Conservation (phyloP, 495 filamentous ascomycete genomes). For the Pseudoneurospora amorphoporcata region DNA sequence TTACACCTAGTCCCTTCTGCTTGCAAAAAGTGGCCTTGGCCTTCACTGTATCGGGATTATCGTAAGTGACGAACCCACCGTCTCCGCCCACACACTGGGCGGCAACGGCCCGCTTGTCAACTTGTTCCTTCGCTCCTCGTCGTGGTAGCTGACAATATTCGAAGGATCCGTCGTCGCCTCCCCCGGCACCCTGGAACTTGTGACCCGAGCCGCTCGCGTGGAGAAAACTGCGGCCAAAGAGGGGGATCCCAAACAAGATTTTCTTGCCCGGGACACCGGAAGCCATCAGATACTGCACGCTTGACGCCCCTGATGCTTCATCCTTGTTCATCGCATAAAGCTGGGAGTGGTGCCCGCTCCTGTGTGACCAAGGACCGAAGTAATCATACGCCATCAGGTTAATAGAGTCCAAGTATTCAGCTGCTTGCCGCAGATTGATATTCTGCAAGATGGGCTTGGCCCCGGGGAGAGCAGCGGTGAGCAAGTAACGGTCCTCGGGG, state of each 20-base stretch:
- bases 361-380: conserved; percentile 62
- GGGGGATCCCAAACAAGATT: conserved; percentile 70
- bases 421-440: conserved; percentile 59
- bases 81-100: conserved; percentile 72
- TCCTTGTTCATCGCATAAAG: conserved; percentile 52
- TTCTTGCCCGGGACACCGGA: conserved; percentile 63
- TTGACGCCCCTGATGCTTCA: conserved; percentile 53
- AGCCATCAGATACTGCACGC: conserved; percentile 53
- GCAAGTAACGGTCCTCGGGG: conserved; percentile 61
- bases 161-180: conserved; percentile 71
- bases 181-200: conserved; percentile 44
- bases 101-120: conserved; percentile 55
- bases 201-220: conserved; percentile 55
- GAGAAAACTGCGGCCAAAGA: conserved; percentile 74
- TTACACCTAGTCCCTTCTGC: conserved; percentile 57
- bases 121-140: conserved; percentile 54
- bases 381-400: conserved; percentile 88
- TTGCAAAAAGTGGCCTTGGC: conserved; percentile 77
- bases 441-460: conserved; percentile 62
- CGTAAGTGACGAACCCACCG: conserved; percentile 80
- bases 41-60: conserved; percentile 73
- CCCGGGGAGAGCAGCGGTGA: conserved; percentile 78
- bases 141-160: conserved; percentile 73
- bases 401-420: conserved; percentile 62
- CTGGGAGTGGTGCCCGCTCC: conserved; percentile 70